Conservation (phyloP, 1,284 basidiomycete species). For the Bjerkandera adusta region DNA sequence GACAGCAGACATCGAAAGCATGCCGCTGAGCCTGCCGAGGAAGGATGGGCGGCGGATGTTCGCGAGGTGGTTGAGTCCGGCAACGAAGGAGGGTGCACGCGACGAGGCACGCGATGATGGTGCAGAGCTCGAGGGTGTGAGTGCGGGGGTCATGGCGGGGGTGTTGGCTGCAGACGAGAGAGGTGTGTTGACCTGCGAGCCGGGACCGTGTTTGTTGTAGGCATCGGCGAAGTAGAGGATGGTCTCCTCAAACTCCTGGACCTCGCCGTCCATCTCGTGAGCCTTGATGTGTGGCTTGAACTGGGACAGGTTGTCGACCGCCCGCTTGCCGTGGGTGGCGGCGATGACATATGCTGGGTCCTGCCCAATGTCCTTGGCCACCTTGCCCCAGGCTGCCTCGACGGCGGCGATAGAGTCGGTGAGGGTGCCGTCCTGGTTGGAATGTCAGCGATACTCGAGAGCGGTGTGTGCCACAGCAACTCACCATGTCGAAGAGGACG, state of each 20-base stretch:
- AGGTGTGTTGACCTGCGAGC: constrained; percentile 31
- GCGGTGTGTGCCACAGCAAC: constrained; percentile 19
- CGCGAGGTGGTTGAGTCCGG: constrained; percentile 28
- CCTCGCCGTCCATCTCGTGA: constrained; percentile 68
- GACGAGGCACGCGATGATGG: constrained; percentile 40
- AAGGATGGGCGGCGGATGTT: constrained; percentile 49
- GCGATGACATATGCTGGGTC: constrained; percentile 65
- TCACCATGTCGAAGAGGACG: constrained; percentile 74
- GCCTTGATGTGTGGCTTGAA: constrained; percentile 41
- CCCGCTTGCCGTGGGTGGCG: constrained; percentile 75
- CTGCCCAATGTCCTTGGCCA: constrained; percentile 67
- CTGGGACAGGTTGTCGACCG: constrained; percentile 47
- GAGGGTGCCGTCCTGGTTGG: constrained; percentile 61
- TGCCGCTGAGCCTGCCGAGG: constrained; percentile 42
- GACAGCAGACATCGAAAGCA: constrained; percentile 43
- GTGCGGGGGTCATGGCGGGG: constrained; percentile 19
- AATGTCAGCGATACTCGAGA: constrained; percentile 13
- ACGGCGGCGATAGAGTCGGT: constrained; percentile 78
- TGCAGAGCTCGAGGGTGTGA: constrained; percentile 39
- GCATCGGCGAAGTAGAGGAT: constrained; percentile 77
- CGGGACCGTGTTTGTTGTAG: constrained; percentile 44
- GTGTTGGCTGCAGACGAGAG: constrained; percentile 21
- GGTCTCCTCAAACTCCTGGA: constrained; percentile 64
- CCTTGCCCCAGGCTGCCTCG: constrained; percentile 78
- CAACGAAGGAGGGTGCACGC: constrained; percentile 38